These are phyloP conservation scores for Spergularia bocconei DNA, from an alignment of 148 eudicot species.

Conservation along the genomic window DNA sequence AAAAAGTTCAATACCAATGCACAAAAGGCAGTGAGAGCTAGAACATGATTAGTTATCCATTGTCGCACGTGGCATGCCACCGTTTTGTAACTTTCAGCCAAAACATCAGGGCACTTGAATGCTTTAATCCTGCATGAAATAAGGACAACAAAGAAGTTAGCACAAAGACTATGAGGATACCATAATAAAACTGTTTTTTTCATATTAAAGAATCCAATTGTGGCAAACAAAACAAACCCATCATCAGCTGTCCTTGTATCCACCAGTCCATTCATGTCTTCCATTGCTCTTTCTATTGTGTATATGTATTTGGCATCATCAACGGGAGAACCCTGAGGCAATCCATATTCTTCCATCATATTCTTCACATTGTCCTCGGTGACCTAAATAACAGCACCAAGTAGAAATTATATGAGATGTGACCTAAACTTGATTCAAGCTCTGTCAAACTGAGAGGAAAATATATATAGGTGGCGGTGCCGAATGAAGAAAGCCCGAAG, in stretches of 20 bases:
- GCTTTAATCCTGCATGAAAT: slow-evolving; percentile 54
- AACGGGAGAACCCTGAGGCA: slow-evolving; percentile 35
- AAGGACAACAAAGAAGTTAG: slow-evolving; percentile 1
- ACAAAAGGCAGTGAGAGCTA: slow-evolving; percentile 48
- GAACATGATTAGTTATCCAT: slow-evolving; percentile 62
- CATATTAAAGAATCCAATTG: not conserved
- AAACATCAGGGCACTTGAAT: slow-evolving; percentile 68
- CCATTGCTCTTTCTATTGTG: slow-evolving; percentile 62
- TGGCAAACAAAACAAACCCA: slow-evolving; percentile 44
- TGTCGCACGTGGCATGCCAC: slow-evolving; percentile 47
- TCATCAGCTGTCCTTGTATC: slow-evolving; percentile 50
- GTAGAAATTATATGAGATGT: not conserved
- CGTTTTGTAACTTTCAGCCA: slow-evolving; percentile 60
- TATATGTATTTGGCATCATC: slow-evolving; percentile 35
- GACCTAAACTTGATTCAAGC: not conserved
- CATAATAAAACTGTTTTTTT: not conserved
- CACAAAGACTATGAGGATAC: not conserved
- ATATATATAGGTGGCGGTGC: not conserved
- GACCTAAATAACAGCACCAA: slow-evolving; percentile 35
- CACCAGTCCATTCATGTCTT: slow-evolving; percentile 35
- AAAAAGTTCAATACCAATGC: slow-evolving; percentile 60
- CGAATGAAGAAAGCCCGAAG: no score
- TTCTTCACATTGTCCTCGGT: slow-evolving; percentile 52
- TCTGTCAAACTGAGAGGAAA: not conserved
- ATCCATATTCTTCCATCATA: slow-evolving; percentile 36